Percentiles rank a stretch among this genome's conserved stretches.
Evolutionary conservation across 164 flowering plant species (phyloP).

Genomic region (Aristolochia fimbriata): DNA sequence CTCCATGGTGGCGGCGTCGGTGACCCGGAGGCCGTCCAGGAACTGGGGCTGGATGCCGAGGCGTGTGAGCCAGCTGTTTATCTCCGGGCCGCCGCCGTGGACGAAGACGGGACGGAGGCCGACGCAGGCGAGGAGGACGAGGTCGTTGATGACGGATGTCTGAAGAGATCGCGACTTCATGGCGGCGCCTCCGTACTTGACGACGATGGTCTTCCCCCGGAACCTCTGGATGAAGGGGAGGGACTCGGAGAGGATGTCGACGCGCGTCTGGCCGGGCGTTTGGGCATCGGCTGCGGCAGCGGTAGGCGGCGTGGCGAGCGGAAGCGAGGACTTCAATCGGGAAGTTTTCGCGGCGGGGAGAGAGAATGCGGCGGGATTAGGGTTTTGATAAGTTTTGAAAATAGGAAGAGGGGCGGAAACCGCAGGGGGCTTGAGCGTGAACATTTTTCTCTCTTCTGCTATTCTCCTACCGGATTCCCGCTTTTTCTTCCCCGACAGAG

Average conservation of each 20-base stretch:
- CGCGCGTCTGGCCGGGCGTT: constrained; percentile 45
- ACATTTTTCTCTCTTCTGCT: constrained; percentile 9
- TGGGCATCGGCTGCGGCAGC: constrained; percentile 4
- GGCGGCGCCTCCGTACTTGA: constrained; percentile 97
- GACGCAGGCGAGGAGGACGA: constrained; percentile 80
- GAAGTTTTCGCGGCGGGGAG: background rate
- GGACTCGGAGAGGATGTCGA: constrained; percentile 79
- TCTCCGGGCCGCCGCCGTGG: constrained; percentile 93
- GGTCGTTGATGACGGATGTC: constrained; percentile 70
- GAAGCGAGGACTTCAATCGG: constrained; percentile 3
- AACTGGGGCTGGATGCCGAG: constrained; percentile 50
- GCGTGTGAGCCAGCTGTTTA: constrained; percentile 52
- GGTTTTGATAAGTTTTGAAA: constrained; percentile 5
- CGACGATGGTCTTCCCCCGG: constrained; percentile 79
- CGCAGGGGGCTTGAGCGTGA: constrained; percentile 17
- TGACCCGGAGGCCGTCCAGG: constrained; percentile 79
- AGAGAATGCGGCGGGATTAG: constrained; percentile 1
- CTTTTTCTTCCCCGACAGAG: no score
- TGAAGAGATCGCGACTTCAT: constrained; percentile 68
- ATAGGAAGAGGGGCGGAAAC: constrained; percentile 4
- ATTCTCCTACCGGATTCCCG: no score
- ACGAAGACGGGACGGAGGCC: constrained; percentile 84
- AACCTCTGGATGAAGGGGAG: constrained; percentile 92
- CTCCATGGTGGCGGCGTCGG: constrained; percentile 81
- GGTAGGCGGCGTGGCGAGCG: constrained; percentile 4